Evolutionary conservation across 1,284 basidiomycete species (phyloP), one percentile per base, ranked within the genome.

Genomic region (Vanrija sp.): DNA sequence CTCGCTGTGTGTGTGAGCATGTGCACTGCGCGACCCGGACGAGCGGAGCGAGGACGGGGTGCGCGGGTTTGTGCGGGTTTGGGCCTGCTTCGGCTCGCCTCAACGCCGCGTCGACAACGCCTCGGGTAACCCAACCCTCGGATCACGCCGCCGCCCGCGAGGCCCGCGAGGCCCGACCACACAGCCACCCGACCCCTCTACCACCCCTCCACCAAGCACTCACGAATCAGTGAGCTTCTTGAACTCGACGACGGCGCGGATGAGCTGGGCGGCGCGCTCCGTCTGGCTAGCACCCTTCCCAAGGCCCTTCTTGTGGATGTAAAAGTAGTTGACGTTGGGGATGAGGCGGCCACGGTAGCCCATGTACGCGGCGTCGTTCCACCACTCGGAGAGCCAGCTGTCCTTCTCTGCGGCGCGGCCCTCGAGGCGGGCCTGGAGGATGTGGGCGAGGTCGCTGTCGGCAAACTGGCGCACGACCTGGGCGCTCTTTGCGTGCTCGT

Each of bases 311-410:
- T 86, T 75, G 75, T 98, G 94, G 12, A 93, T 81, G 75, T 93
- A 98, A 78, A 88, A 98, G 79, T 98, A 98, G 80, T 86, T 91
- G 66, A 96, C 92, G 67, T 86, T 90, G 20, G 95, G 91, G 23
- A 97, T 87, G 36, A 97, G 89, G 6, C 94, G 86, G 64, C 96
- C 80, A 35, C 80, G 68, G 59, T 75, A 77, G 10, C 72, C 71
- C 74, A 79, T 77, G 69, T 82, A 82, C 22, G 93, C 94, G 9
- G 76, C 83, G 41, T 97, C 90, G 75, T 98, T 96, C 95, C 95
- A 99, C 95, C 95, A 98, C 54, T 96, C 91, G 51, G 83, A 82
- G 31, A 99, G 81, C 95, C 95, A 99, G 78, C 82, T 94, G 63
- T 83, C 83, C 55, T 73, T 76, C 41, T 71, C 69, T 24, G 62